Percentiles rank a stretch among this genome's conserved stretches.
Conservation (phyloP, 306 rosid genomes). For the Inga leiocalycina region DNA sequence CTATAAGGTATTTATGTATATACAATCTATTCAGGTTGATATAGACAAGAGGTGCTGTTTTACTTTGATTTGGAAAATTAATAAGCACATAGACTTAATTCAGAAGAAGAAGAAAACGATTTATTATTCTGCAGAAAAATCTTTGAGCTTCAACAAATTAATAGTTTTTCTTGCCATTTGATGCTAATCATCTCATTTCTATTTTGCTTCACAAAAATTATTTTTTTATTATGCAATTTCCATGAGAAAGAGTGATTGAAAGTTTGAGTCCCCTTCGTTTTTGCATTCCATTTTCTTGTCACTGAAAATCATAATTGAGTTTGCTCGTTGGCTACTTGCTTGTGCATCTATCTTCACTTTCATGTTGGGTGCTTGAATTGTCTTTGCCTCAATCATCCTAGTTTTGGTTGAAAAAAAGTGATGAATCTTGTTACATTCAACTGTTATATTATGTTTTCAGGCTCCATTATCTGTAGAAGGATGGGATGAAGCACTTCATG, state of each 20-base stretch:
- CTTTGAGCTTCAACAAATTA: conserved; percentile 13
- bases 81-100: neutral
- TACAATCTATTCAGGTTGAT: neutral
- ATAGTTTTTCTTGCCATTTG: neutral
- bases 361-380: neutral
- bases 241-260: neutral
- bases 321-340: neutral
- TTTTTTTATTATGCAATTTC: neutral
- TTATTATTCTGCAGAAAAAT: neutral
- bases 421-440: conserved; percentile 1
- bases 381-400: neutral
- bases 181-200: neutral
- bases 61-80: conserved; percentile 8
- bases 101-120: neutral
- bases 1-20: conserved; percentile 60
- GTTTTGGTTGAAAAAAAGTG: neutral
- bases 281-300: no score
- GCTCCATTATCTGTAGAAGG: conserved; percentile 87
- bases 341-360: neutral
- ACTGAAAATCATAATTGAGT: neutral
- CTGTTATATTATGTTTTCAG: conserved; percentile 45
- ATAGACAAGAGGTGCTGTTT: neutral
- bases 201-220: no score
- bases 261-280: neutral
- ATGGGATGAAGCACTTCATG: conserved; percentile 93